Evolutionary conservation across 1,139 yeast species (phyloP).

Genomic region (Diutina ranongensis): DNA sequence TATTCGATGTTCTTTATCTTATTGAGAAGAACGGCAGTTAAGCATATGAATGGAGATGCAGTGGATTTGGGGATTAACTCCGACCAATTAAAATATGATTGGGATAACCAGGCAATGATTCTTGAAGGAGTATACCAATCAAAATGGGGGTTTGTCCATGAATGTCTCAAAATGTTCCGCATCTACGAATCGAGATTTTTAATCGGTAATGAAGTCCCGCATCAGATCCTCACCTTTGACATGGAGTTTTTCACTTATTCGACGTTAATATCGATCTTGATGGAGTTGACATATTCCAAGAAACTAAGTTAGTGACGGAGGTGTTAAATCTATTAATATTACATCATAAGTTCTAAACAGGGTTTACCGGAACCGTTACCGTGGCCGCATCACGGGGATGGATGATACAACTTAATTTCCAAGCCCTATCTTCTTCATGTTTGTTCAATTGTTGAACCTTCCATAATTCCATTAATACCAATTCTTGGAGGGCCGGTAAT

Average conservation of each 20-base stretch:
- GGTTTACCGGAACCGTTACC: no score
- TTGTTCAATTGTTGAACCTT: constrained; percentile 50
- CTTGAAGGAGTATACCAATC: neutral
- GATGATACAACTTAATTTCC: constrained; percentile 55
- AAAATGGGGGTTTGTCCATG: constrained; percentile 1
- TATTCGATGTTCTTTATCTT: neutral
- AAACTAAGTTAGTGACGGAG: no score
- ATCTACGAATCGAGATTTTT: neutral
- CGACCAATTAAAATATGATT: neutral
- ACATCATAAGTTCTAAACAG: no score
- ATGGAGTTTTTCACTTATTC: neutral
- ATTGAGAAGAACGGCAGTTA: neutral
- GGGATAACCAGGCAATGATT: neutral
- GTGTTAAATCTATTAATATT: no score
- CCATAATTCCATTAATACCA: constrained; percentile 58
- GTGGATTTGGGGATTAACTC: neutral
- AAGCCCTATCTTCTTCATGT: constrained; percentile 54
- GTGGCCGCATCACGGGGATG: constrained; percentile 15
- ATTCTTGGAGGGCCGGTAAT: constrained; percentile 47
- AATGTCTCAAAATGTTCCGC: neutral
- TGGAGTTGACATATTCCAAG: neutral
- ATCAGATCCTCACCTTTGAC: neutral
- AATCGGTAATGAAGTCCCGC: neutral
- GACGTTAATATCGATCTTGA: neutral
- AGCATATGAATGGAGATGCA: neutral